Evolutionary conservation across 129 eudicot species (phyloP).

Genomic region (carrot (Daucus carota)): DH1_v3.0 NC_030383.2:11887001-11887500

Average conservation of each 20-base stretch:
- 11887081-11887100: conserved; percentile 23
- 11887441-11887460: conserved; percentile 96
- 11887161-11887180: conserved; percentile 55
- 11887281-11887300: conserved; percentile 82
- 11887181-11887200: conserved; percentile 84
- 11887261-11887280: conserved; percentile 80
- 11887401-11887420: conserved; percentile 66
- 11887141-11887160: conserved; percentile 92
- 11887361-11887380: conserved; percentile 35
- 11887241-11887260: conserved; percentile 61
- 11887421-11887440: conserved; percentile 87
- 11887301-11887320: conserved; percentile 38
- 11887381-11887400: conserved; percentile 33
- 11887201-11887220: conserved; percentile 81
- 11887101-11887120: conserved; percentile 93
- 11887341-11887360: conserved; percentile 9
- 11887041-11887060: not conserved
- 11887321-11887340: conserved; percentile 12
- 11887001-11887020: not conserved
- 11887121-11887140: conserved; percentile 74
- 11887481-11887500: conserved; percentile 83
- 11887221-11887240: conserved; percentile 77
- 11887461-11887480: conserved; percentile 72
- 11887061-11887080: conserved; percentile 1
- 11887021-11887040: not conserved